Conservation (phyloP, 179 eudicot species). For the Spergularia azorica region DNA sequence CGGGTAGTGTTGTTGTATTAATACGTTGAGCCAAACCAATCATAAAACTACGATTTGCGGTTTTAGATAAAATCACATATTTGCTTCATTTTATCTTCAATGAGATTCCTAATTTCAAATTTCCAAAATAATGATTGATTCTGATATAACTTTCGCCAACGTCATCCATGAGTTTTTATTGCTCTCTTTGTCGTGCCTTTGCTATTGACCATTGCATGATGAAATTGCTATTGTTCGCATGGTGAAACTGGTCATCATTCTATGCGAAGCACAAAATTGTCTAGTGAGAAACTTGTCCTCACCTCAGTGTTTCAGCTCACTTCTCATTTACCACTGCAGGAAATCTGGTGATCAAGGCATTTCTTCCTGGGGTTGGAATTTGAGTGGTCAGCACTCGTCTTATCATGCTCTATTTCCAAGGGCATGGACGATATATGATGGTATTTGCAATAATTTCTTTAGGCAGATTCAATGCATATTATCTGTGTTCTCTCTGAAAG, state of each 20-base stretch:
- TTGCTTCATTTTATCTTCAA: no score
- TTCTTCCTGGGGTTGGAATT: constrained; percentile 99
- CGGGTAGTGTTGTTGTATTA: no score
- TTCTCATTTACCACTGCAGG: constrained; percentile 41
- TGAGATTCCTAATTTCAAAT: no score
- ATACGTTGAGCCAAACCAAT: no score
- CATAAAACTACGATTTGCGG: no score
- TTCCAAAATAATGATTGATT: no score
- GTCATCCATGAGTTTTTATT: no score
- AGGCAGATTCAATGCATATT: neutral
- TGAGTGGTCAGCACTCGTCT: constrained; percentile 95
- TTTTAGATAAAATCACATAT: no score
- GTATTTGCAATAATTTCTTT: constrained; percentile 37
- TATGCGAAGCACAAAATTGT: neutral
- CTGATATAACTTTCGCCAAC: no score
- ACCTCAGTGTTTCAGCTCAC: constrained; percentile 4
- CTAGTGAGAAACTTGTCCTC: neutral
- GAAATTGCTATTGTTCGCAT: neutral
- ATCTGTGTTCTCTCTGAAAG: constrained; percentile 26
- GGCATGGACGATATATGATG: constrained; percentile 99
- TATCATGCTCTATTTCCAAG: constrained; percentile 98
- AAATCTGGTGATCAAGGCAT: constrained; percentile 76
- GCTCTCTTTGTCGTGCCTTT: neutral
- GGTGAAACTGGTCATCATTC: constrained; percentile 1
- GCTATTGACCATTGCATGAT: neutral